Conservation (phyloP, 495 filamentous ascomycete genomes). For the Endocarpon pusillum region DNA sequence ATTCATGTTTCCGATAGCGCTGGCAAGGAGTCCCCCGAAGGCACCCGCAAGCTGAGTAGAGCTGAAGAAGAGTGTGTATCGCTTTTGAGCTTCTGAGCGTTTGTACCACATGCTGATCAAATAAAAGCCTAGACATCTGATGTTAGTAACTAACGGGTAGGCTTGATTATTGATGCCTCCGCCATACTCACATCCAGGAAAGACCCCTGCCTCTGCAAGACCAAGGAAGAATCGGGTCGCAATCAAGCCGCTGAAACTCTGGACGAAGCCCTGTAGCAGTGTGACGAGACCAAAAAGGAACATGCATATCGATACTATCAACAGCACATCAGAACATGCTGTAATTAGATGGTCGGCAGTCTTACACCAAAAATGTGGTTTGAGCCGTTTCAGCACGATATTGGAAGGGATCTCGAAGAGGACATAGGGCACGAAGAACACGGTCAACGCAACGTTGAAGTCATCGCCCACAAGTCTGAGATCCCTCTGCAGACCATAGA, state of each 20-base stretch:
- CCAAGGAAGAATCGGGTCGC: constrained; percentile 77
- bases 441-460: constrained; percentile 27
- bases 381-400: constrained; percentile 62
- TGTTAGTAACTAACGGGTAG: constrained; percentile 21
- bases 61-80: constrained; percentile 19
- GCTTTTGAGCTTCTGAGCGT: constrained; percentile 39
- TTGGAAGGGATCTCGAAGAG: constrained; percentile 38
- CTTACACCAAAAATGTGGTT: constrained; percentile 44
- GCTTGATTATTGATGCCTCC: background rate
- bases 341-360: background rate
- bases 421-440: constrained; percentile 24
- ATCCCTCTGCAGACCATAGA: constrained; percentile 5
- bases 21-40: constrained; percentile 22
- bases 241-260: constrained; percentile 60
- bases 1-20: constrained; percentile 20
- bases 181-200: constrained; percentile 40
- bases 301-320: constrained; percentile 13
- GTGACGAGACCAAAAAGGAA: constrained; percentile 19
- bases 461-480: constrained; percentile 3
- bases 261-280: constrained; percentile 15
- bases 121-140: constrained; percentile 52
- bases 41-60: constrained; percentile 13
- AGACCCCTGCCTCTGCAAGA: constrained; percentile 82
- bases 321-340: constrained; percentile 2
- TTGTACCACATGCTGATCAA: constrained; percentile 81